A percentile compares a stretch with the other conserved stretches of the same genome.
Evolutionary conservation across 495 filamentous ascomycete species (phyloP).

Genomic region (Tuber magnatum): DNA sequence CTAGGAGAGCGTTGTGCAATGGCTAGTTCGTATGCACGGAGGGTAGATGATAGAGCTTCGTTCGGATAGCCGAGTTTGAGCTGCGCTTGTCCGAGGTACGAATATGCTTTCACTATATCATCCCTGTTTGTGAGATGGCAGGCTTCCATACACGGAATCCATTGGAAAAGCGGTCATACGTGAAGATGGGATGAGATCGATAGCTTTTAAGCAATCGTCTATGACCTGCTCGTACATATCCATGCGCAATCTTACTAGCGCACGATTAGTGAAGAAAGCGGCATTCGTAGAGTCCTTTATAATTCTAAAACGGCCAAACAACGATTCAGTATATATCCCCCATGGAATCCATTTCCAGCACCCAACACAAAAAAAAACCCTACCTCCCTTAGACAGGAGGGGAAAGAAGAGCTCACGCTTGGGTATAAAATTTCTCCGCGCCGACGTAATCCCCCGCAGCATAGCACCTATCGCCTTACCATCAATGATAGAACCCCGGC

Average conservation of each 20-base stretch:
- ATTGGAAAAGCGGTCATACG: conserved; percentile 13
- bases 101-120: conserved; percentile 66
- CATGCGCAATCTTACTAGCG: conserved; percentile 73
- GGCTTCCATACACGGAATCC: background rate
- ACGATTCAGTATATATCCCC: background rate
- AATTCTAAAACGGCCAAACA: conserved; percentile 40
- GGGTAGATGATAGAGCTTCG: conserved; percentile 64
- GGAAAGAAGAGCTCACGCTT: conserved; percentile 57
- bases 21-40: conserved; percentile 67
- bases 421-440: conserved; percentile 73
- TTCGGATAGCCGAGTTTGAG: conserved; percentile 64
- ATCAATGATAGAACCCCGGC: background rate
- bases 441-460: conserved; percentile 60
- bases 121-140: background rate
- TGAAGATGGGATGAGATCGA: conserved; percentile 58
- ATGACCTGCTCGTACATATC: conserved; percentile 65
- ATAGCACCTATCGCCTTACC: conserved; percentile 47
- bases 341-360: background rate
- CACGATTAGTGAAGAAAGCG: conserved; percentile 76
- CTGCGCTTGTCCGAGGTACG: conserved; percentile 76
- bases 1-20: conserved; percentile 47
- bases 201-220: conserved; percentile 66
- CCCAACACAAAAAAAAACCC: conserved; percentile 4
- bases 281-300: conserved; percentile 56
- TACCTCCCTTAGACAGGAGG: background rate